phyloP scores from a whole-genome alignment of 2,329 filamentous ascomycete genomes.

The Triangularia setosa region DNA sequence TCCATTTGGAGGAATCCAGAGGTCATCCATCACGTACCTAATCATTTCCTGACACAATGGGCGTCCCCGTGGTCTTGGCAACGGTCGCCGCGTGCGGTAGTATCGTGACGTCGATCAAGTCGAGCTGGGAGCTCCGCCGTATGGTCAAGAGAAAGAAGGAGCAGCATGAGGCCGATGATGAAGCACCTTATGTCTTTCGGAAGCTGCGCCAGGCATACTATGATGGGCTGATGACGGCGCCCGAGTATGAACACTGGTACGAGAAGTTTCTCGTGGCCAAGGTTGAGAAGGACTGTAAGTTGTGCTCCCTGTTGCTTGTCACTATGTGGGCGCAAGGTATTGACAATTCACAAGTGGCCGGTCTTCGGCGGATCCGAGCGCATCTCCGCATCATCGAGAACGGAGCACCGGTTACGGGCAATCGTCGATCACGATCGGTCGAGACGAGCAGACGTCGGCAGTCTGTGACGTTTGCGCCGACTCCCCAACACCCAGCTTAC shows the following conservation, averaged over 20 bases:
- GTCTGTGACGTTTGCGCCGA: conserved; percentile 8
- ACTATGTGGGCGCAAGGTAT: background rate
- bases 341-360: conserved; percentile 14
- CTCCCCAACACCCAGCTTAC: background rate
- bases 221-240: conserved; percentile 24
- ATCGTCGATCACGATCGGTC: conserved; percentile 12
- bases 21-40: background rate
- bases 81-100: conserved; percentile 30
- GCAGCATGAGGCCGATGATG: conserved; percentile 21
- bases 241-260: conserved; percentile 28
- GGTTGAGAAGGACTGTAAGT: conserved; percentile 29
- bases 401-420: conserved; percentile 13
- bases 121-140: conserved; percentile 29
- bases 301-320: background rate
- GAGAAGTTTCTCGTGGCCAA: conserved; percentile 28
- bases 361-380: conserved; percentile 19
- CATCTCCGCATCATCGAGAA: conserved; percentile 19
- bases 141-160: conserved; percentile 30
- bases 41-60: conserved; percentile 18
- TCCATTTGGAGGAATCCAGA: background rate
- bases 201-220: conserved; percentile 22
- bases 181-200: conserved; percentile 22
- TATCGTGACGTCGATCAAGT: conserved; percentile 30
- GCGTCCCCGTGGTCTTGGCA: conserved; percentile 24
- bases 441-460: conserved; percentile 12